Evolutionary conservation across 768 basidiomycete genomes (phyloP).

Genomic region (Lactarius akahatsu): DNA sequence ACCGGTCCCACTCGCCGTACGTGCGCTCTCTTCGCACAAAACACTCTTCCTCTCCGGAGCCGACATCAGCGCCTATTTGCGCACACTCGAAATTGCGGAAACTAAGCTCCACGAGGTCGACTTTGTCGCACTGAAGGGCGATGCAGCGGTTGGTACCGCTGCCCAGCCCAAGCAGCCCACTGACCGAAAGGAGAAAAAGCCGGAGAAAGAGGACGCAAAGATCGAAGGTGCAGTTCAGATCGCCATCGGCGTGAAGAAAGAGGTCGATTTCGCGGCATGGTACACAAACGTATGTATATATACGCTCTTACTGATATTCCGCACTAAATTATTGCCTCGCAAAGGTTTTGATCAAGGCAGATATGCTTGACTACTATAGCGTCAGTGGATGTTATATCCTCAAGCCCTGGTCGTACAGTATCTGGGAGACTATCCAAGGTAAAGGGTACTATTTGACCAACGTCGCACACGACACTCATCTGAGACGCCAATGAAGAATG

Average conservation of each 20-base stretch:
- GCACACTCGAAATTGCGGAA: conserved; percentile 64
- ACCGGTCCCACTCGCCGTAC: conserved; percentile 68
- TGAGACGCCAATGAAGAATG: conserved; percentile 54
- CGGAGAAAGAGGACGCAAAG: conserved; percentile 70
- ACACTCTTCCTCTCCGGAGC: conserved; percentile 79
- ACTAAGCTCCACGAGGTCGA: conserved; percentile 72
- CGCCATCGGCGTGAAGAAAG: conserved; percentile 94
- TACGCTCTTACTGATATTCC: background rate
- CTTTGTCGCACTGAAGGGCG: conserved; percentile 57
- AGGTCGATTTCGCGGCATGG: conserved; percentile 92
- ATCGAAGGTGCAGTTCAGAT: conserved; percentile 89
- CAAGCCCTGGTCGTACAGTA: conserved; percentile 94
- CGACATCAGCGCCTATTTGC: conserved; percentile 72
- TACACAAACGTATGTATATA: conserved; percentile 75
- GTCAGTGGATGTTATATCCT: conserved; percentile 99
- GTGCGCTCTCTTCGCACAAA: conserved; percentile 63
- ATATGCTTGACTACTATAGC: conserved; percentile 99
- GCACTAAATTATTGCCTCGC: conserved; percentile 28
- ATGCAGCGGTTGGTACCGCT: conserved; percentile 39
- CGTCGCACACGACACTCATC: background rate
- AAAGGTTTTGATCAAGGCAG: conserved; percentile 94
- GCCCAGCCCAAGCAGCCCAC: conserved; percentile 39
- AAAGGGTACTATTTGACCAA: conserved; percentile 30
- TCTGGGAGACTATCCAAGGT: conserved; percentile 97
- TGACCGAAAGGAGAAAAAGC: conserved; percentile 37